Evolutionary conservation across 306 rosid species (phyloP), one percentile per base, ranked within the genome.

Genomic region (Prosopis cineraria): DNA sequence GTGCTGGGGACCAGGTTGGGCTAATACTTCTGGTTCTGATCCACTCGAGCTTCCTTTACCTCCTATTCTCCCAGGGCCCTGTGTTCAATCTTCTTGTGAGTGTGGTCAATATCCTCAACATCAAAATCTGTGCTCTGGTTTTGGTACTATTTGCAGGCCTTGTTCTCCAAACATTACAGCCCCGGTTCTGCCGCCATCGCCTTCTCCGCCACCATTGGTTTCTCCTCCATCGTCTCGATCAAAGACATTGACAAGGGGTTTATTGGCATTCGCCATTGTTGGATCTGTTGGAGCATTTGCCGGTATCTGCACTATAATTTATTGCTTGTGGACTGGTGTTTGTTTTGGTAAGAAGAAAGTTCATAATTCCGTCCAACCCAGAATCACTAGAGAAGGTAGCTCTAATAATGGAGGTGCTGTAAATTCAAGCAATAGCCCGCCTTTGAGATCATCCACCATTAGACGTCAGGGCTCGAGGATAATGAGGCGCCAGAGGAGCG

Each of bases 1-100:
- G 47, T 95, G 98, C 81, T 95, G 98, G 98, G 98, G 98, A 20
- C 88, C 91, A 47, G 97, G 98, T 34, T 92, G 97, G 95, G 67
- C 79, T 30, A 62, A 67, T 81, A 36, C 37, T 65, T 69, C 60
- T 25, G n/a, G 4, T 72, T 70, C 63, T 17, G 40, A 22, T 82
- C 79, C 79, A 19, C 40, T n/a, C 22, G 81, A 53, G 81, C 76
- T 92, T 72, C 79, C 85, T 0, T 82, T 92, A 76, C 84, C 88
- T 9, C 79, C 77, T 20, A 82, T 95, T 87, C 98, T 95, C 41
- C 98, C 98, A 0, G 98, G 98, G 2, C 90, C 93, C 81, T 95
- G 98, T 80, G 92, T 87, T 69, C 80, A 70, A 67, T 80, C 93
- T 9, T 41, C 89, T 55, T 92, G 92, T 40, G 84, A 84, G 14